Percentiles rank a stretch among this genome's conserved stretches.
These are phyloP conservation scores for Perkinsus marinus DNA, from an alignment of 169 alveolate genomes.

Conservation along the genomic window DNA sequence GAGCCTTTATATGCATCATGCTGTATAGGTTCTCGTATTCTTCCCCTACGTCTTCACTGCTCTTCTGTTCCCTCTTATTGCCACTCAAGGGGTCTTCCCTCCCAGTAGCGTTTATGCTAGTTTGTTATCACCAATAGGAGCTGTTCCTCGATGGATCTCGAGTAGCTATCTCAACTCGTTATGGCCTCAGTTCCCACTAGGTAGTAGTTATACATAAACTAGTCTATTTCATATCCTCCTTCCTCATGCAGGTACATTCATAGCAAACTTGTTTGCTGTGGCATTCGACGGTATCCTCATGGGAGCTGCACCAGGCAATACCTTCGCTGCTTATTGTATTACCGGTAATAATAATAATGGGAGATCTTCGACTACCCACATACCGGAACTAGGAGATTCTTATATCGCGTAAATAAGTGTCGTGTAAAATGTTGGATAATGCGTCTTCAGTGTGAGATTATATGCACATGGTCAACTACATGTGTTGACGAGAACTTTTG, in stretches of 20 bases:
- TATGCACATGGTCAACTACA: no score
- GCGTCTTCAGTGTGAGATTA: no score
- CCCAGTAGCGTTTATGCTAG: not conserved
- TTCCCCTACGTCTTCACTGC: not conserved
- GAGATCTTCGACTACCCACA: not conserved
- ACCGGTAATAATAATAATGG: not conserved
- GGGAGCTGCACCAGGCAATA: not conserved
- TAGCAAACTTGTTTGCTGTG: not conserved
- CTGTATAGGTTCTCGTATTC: not conserved
- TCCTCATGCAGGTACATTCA: not conserved
- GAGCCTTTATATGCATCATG: not conserved
- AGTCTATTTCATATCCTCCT: not conserved
- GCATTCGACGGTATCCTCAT: not conserved
- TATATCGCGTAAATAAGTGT: no score
- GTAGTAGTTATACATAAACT: not conserved
- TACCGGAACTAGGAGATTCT: no score
- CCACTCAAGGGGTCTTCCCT: not conserved
- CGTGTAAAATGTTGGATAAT: no score
- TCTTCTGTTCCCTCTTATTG: not conserved
- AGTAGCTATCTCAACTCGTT: not conserved
- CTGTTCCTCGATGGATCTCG: not conserved
- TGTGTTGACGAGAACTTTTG: no score
- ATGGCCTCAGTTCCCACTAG: not conserved
- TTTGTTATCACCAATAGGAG: not conserved
- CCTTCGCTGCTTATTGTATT: not conserved